phyloP scores from a whole-genome alignment of 805 yeast species.

The Martiniozyma abietophila region DNA sequence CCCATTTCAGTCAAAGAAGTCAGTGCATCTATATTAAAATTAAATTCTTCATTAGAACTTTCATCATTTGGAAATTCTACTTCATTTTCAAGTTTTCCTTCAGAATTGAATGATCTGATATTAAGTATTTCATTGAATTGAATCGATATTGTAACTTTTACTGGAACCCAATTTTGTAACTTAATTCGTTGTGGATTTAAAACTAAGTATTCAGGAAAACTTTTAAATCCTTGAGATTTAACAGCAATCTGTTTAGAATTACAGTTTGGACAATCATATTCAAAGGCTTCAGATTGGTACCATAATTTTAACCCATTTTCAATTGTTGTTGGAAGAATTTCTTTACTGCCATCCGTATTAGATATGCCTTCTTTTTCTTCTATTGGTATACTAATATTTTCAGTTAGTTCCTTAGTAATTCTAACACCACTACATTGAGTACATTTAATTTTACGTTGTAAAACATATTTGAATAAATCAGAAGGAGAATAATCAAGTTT shows the following conservation, averaged over 20 bases:
- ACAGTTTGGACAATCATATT: constrained; percentile 56
- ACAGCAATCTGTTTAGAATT: constrained; percentile 27
- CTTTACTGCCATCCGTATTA: constrained; percentile 36
- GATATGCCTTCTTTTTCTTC: constrained; percentile 29
- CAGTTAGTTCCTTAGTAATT: constrained; percentile 45
- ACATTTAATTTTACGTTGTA: constrained; percentile 56
- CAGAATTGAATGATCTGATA: constrained; percentile 33
- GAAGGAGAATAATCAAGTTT: constrained; percentile 34
- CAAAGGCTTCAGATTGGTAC: constrained; percentile 44
- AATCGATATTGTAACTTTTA: constrained; percentile 70
- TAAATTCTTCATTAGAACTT: constrained; percentile 27
- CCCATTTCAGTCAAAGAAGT: constrained; percentile 70
- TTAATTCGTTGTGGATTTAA: constrained; percentile 73
- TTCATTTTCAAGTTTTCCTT: constrained; percentile 35
- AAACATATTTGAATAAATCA: constrained; percentile 51
- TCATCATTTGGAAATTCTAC: constrained; percentile 27
- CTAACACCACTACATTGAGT: constrained; percentile 51
- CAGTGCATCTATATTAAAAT: constrained; percentile 48
- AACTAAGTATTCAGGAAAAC: constrained; percentile 64
- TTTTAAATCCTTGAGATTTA: constrained; percentile 40
- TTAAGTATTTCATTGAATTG: constrained; percentile 33
- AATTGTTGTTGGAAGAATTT: constrained; percentile 42
- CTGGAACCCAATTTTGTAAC: constrained; percentile 84
- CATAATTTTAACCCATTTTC: constrained; percentile 37
- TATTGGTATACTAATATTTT: constrained; percentile 56